A percentile compares a stretch with the other conserved stretches of the same genome.
phyloP scores from a whole-genome alignment of 257 asterid genomes.

The Ophiorrhiza pumila region DNA sequence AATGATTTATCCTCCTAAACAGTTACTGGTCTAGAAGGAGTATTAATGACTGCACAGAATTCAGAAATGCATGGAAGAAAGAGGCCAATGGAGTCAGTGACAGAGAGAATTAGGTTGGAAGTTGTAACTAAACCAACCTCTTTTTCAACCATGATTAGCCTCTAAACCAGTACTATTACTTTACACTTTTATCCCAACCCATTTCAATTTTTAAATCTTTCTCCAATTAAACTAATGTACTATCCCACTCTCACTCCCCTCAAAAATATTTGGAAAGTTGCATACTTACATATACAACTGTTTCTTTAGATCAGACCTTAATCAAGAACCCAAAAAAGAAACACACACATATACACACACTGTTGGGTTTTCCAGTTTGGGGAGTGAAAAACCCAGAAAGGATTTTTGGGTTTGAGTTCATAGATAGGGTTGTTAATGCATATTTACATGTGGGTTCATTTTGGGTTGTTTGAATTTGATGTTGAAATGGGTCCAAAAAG shows the following conservation, averaged over 20 bases:
- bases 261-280: conserved; percentile 1
- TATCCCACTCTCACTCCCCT: conserved; percentile 5
- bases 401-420: conserved; percentile 1
- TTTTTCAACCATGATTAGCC: conserved; percentile 15
- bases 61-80: neutral
- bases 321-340: neutral
- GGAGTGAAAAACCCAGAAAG: conserved; percentile 7
- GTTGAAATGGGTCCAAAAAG: conserved; percentile 9
- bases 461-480: conserved; percentile 9
- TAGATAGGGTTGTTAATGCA: neutral
- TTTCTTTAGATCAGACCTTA: conserved; percentile 15
- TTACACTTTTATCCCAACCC: conserved; percentile 1
- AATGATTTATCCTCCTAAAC: neutral
- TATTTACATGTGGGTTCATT: conserved; percentile 7
- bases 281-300: neutral
- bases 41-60: conserved; percentile 1
- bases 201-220: neutral
- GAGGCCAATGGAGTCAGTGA: conserved; percentile 6
- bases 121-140: conserved; percentile 17
- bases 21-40: neutral
- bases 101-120: conserved; percentile 18
- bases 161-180: neutral
- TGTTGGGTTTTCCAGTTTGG: neutral
- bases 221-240: conserved; percentile 15
- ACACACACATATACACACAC: neutral